Evolutionary conservation across 139 green algal genomes (phyloP).

Genomic region (Volvox reticuliferus): DNA sequence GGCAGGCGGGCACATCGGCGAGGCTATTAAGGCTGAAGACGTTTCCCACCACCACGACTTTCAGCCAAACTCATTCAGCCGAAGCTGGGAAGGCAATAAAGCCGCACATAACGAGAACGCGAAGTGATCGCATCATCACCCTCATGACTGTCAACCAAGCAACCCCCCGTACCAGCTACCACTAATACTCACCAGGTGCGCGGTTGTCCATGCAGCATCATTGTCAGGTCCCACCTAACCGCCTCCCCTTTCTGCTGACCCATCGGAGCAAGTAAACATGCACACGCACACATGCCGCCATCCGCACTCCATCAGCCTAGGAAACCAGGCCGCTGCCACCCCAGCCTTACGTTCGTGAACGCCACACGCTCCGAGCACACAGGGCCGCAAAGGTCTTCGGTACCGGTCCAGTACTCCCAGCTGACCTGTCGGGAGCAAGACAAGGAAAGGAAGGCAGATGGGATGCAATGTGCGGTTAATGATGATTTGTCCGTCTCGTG

Average conservation of each 20-base stretch:
- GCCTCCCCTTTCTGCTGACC: not conserved
- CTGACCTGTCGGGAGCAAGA: slow-evolving; percentile 65
- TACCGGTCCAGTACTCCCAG: slow-evolving; percentile 97
- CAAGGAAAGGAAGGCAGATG: not conserved
- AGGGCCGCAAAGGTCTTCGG: slow-evolving; percentile 85
- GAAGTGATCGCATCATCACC: not conserved
- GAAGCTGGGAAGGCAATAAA: too few species aligned
- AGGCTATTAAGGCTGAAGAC: too few species aligned
- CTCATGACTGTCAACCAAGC: not conserved
- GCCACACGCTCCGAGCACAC: slow-evolving; percentile 82
- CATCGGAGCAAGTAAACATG: not conserved
- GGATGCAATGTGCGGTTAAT: not conserved
- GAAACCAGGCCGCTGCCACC: not conserved
- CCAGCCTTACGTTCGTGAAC: slow-evolving; percentile 78
- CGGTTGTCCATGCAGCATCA: not conserved
- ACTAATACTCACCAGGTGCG: not conserved
- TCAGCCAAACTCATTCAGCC: too few species aligned
- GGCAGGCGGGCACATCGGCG: too few species aligned
- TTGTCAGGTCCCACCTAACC: not conserved
- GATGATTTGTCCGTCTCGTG: not conserved
- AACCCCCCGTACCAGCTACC: not conserved
- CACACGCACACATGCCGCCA: not conserved
- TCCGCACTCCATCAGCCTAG: too few species aligned
- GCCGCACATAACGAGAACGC: too few species aligned
- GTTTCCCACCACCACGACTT: too few species aligned